A percentile compares a stretch with the other conserved stretches of the same genome.
Evolutionary conservation across 2,329 filamentous ascomycete genomes (phyloP).

Genomic region (Neonectria punicea): DNA sequence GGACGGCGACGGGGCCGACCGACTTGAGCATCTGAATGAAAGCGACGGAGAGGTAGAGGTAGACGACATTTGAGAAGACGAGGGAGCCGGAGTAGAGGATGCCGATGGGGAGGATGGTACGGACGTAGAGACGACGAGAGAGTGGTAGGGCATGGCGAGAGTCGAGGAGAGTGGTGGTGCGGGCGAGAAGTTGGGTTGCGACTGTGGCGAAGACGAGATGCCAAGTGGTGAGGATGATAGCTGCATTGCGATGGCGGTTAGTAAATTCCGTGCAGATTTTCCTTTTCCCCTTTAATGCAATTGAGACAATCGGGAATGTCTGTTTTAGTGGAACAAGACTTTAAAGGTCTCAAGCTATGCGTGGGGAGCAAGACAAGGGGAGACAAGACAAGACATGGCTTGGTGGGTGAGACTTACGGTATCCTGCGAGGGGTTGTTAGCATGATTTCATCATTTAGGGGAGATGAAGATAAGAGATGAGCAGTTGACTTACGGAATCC

Average conservation of each 20-base stretch:
- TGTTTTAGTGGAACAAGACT: not conserved
- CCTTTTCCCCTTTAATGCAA: not conserved
- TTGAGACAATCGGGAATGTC: not conserved
- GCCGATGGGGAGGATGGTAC: slow-evolving; percentile 73
- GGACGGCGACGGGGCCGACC: slow-evolving; percentile 73
- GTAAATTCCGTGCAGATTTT: slow-evolving; percentile 14
- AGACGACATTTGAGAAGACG: slow-evolving; percentile 74
- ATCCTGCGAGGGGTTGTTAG: slow-evolving; percentile 41
- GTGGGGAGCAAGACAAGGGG: not conserved
- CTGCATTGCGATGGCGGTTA: slow-evolving; percentile 40
- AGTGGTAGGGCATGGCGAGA: slow-evolving; percentile 70
- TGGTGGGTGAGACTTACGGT: slow-evolving; percentile 42
- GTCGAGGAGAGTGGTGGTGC: slow-evolving; percentile 71
- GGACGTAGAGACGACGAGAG: slow-evolving; percentile 68
- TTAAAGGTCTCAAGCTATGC: not conserved
- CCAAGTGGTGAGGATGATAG: slow-evolving; percentile 73
- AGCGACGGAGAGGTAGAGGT: slow-evolving; percentile 73
- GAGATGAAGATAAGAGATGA: not conserved
- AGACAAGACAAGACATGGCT: not conserved
- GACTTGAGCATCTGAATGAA: slow-evolving; percentile 80
- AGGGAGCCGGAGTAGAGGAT: slow-evolving; percentile 73
- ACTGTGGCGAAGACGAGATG: slow-evolving; percentile 73
- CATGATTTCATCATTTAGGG: not conserved
- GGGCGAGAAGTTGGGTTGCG: slow-evolving; percentile 73
- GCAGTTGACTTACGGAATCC: slow-evolving; percentile 72